Evolutionary conservation across 208 protist species (phyloP).

Genomic region (Leishmania amazonensis): DNA sequence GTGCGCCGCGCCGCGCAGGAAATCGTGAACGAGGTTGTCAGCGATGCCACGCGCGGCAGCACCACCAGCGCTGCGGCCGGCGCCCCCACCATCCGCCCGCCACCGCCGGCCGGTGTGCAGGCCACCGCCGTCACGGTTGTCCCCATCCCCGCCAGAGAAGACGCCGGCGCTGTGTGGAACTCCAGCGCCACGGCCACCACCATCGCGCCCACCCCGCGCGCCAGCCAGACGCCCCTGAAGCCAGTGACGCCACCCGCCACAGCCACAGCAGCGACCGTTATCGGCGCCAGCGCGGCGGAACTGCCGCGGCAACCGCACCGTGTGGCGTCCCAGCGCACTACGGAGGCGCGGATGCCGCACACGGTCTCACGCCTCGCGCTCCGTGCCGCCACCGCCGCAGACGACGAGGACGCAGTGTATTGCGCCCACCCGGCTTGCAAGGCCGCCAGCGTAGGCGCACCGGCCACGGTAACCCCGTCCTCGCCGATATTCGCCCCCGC

Average conservation of each 20-base stretch:
- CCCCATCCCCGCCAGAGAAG: not conserved
- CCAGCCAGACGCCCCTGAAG: not conserved
- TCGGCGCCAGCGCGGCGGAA: not conserved
- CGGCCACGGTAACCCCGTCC: not conserved
- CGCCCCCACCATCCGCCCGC: not conserved
- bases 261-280: not conserved
- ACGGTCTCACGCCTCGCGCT: slow-evolving; percentile 1
- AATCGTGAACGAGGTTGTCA: slow-evolving; percentile 18
- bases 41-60: slow-evolving; percentile 14
- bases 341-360: slow-evolving; percentile 7
- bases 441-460: not conserved
- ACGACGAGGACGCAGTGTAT: not conserved
- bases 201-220: not conserved
- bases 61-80: not conserved
- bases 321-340: not conserved
- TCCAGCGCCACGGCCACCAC: not conserved
- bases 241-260: not conserved
- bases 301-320: not conserved
- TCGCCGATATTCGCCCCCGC: not conserved
- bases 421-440: slow-evolving; percentile 7
- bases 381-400: not conserved
- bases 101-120: slow-evolving; percentile 13
- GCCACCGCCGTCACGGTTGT: slow-evolving; percentile 20
- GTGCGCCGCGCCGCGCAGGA: slow-evolving; percentile 21
- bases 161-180: not conserved